Conservation (phyloP, 73 alveolate genomes). For the Tetrahymena elliotti region DNA sequence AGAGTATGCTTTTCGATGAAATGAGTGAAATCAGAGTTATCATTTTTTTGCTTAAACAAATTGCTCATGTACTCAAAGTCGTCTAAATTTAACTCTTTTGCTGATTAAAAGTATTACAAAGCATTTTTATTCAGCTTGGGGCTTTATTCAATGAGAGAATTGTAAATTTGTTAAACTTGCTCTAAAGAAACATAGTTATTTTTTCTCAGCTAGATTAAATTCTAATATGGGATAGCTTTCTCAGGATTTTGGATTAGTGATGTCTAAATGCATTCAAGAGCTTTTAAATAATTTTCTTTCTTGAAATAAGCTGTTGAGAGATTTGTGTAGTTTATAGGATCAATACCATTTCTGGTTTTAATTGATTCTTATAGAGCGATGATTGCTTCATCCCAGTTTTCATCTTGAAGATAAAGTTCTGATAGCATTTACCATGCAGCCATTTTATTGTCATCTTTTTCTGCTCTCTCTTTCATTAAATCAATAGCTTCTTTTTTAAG, state of each 20-base stretch:
- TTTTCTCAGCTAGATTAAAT: not conserved
- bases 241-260: not conserved
- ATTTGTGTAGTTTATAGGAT: not conserved
- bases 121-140: not conserved
- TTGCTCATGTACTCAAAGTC: not conserved
- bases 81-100: not conserved
- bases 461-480: not conserved
- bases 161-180: not conserved
- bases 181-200: not conserved
- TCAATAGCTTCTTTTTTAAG: not conserved
- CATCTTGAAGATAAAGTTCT: not conserved
- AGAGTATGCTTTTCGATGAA: not conserved
- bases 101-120: not conserved
- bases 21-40: not conserved
- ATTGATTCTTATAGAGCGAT: not conserved
- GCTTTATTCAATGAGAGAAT: not conserved
- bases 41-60: not conserved
- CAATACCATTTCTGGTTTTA: not conserved
- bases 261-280: not conserved
- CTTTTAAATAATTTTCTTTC: not conserved
- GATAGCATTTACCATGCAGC: not conserved
- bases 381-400: not conserved
- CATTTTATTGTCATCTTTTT: not conserved
- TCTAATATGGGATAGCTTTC: not conserved
- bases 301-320: not conserved